A percentile compares a stretch with the other conserved stretches of the same genome.
Evolutionary conservation across 1,284 basidiomycete species (phyloP).

Genomic region (Pseudozyma sp.): DNA sequence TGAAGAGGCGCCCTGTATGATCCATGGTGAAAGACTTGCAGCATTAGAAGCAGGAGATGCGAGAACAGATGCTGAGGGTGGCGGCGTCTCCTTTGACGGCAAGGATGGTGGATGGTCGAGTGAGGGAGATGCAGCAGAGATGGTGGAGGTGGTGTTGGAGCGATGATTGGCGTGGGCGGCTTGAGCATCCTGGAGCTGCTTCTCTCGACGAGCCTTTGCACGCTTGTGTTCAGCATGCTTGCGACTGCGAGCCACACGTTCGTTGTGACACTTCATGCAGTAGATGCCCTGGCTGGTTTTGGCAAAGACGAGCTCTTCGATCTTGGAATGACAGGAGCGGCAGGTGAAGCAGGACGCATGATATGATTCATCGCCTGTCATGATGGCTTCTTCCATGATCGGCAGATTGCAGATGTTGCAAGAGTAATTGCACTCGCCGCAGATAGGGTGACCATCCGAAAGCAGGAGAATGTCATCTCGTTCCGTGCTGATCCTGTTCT

Average conservation of each 20-base stretch:
- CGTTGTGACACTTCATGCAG: constrained; percentile 97
- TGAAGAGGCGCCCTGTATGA: constrained; percentile 16
- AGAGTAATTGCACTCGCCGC: constrained; percentile 93
- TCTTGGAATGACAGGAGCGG: constrained; percentile 90
- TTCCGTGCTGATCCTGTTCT: constrained; percentile 77
- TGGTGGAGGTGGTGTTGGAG: constrained; percentile 2
- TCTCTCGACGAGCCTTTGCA: constrained; percentile 38
- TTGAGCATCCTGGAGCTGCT: constrained; percentile 40
- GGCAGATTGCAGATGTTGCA: constrained; percentile 64
- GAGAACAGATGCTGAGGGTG: constrained; percentile 17
- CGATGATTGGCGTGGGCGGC: constrained; percentile 14
- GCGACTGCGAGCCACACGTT: constrained; percentile 90
- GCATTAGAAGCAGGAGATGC: constrained; percentile 24
- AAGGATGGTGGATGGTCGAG: constrained; percentile 28
- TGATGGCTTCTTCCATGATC: constrained; percentile 53
- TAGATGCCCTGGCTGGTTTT: constrained; percentile 99
- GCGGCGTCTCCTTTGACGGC: constrained; percentile 22
- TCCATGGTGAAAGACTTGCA: constrained; percentile 35
- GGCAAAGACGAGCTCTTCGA: constrained; percentile 97
- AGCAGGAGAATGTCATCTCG: constrained; percentile 89
- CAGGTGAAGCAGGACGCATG: constrained; percentile 99
- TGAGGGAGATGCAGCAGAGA: constrained; percentile 5
- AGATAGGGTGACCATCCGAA: constrained; percentile 96
- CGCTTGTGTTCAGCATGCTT: constrained; percentile 82
- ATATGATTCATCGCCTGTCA: constrained; percentile 86